These are phyloP conservation scores for Madurella mycetomatis DNA, from an alignment of 2,329 filamentous ascomycete genomes.

Conservation along the genomic window DNA sequence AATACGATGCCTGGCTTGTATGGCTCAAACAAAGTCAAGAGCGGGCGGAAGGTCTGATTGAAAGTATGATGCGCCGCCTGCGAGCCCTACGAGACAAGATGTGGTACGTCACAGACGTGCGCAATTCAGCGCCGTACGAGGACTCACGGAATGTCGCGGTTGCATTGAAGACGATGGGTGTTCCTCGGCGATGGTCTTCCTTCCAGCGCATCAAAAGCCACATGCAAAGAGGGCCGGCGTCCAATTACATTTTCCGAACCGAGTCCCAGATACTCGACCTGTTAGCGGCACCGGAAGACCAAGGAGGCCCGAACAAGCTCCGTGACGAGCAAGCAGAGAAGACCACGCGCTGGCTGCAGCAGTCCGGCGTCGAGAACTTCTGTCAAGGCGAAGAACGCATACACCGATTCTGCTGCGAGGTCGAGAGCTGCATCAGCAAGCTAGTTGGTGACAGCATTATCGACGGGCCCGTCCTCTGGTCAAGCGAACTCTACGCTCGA, in stretches of 20 bases:
- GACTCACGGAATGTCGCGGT: conserved; percentile 80
- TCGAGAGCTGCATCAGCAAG: conserved; percentile 80
- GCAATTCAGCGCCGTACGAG: conserved; percentile 83
- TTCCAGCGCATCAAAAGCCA: conserved; percentile 48
- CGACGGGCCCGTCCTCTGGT: conserved; percentile 86
- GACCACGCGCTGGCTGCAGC: conserved; percentile 75
- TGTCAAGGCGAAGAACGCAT: conserved; percentile 93
- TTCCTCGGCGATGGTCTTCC: conserved; percentile 53
- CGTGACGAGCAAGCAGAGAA: conserved; percentile 92
- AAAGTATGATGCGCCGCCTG: conserved; percentile 68
- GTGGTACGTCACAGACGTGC: conserved; percentile 96
- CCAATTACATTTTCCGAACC: conserved; percentile 70
- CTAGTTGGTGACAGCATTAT: conserved; percentile 79
- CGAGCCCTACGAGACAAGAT: conserved; percentile 86
- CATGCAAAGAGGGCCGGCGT: conserved; percentile 43
- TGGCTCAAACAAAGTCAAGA: conserved; percentile 81
- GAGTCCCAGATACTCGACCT: conserved; percentile 85
- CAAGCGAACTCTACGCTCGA: conserved; percentile 78
- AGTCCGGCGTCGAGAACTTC: conserved; percentile 82
- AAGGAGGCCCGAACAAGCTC: conserved; percentile 89
- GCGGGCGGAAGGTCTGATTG: conserved; percentile 67
- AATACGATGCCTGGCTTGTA: conserved; percentile 76
- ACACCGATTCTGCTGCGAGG: conserved; percentile 86
- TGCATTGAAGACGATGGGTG: conserved; percentile 86
- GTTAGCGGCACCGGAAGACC: conserved; percentile 73